Evolutionary conservation across 2,329 filamentous ascomycete species (phyloP).

Genomic region (Neoscytalidium dimidiatum): DNA sequence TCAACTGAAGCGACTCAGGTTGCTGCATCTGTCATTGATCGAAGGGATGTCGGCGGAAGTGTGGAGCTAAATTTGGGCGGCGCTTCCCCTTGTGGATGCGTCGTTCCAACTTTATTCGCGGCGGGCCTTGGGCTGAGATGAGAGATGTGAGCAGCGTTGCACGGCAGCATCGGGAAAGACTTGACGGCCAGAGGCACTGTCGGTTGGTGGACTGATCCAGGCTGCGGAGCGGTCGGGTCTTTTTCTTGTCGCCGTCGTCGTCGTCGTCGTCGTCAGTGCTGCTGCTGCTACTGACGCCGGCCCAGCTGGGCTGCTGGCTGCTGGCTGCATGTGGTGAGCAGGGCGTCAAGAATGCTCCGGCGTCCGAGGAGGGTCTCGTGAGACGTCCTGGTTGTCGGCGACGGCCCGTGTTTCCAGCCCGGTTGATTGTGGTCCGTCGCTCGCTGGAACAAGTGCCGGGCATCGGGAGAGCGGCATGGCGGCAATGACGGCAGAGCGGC

Average conservation of each 20-base stretch:
- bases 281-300: not conserved
- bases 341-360: not conserved
- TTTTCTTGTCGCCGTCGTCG: too few relatives aligned
- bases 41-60: not conserved
- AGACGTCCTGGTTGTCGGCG: not conserved
- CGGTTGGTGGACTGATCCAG: not conserved
- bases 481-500: not conserved
- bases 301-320: too few relatives aligned
- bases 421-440: not conserved
- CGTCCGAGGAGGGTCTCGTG: not conserved
- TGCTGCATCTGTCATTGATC: not conserved
- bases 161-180: not conserved
- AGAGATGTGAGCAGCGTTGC: conserved; percentile 2
- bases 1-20: not conserved
- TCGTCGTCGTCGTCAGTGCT: too few relatives aligned
- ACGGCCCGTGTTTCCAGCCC: not conserved
- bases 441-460: not conserved
- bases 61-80: conserved; percentile 7
- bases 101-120: conserved; percentile 10
- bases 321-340: too few relatives aligned
- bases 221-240: too few relatives aligned
- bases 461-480: not conserved
- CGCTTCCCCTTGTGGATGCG: conserved; percentile 1
- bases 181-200: not conserved
- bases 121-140: not conserved